phyloP scores from a whole-genome alignment of 176 grass and related monocot species.

The Aegilops tauschii region DNA sequence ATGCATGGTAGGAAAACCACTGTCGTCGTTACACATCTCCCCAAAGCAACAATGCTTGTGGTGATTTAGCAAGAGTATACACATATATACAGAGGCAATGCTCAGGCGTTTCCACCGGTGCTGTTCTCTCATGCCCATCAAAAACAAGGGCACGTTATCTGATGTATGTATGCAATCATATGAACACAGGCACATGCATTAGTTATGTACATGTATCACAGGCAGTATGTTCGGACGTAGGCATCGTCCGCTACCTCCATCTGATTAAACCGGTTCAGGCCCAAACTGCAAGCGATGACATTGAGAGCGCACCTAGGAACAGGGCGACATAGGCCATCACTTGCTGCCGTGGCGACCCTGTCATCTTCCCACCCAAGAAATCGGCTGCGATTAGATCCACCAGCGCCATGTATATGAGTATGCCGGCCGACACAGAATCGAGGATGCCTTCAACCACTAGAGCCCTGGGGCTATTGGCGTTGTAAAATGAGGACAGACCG shows the following conservation, averaged over 20 bases:
- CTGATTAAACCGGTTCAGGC: conserved; percentile 36
- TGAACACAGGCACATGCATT: background rate
- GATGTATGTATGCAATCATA: background rate
- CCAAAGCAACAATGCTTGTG: background rate
- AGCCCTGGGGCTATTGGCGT: conserved; percentile 67
- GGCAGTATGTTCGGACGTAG: background rate
- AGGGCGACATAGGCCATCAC: conserved; percentile 49
- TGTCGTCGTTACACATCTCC: background rate
- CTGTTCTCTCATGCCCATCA: conserved; percentile 24
- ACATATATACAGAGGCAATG: background rate
- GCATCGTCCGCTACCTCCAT: background rate
- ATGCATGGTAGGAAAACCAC: no score
- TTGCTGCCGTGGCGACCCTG: conserved; percentile 39
- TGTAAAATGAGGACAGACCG: conserved; percentile 59
- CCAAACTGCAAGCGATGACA: conserved; percentile 84
- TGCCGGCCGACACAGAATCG: conserved; percentile 79
- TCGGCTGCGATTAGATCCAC: conserved; percentile 90
- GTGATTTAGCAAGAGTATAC: background rate
- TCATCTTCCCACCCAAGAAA: conserved; percentile 63
- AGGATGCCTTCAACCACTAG: conserved; percentile 77
- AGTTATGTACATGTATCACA: background rate
- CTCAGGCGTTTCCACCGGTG: background rate
- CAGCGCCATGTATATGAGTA: conserved; percentile 89
- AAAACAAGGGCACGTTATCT: conserved; percentile 26
- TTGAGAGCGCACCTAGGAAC: conserved; percentile 61